A percentile compares a stretch with the other conserved stretches of the same genome.
phyloP scores from a whole-genome alignment of 2,329 filamentous ascomycete species.

The Calycina marina region DNA sequence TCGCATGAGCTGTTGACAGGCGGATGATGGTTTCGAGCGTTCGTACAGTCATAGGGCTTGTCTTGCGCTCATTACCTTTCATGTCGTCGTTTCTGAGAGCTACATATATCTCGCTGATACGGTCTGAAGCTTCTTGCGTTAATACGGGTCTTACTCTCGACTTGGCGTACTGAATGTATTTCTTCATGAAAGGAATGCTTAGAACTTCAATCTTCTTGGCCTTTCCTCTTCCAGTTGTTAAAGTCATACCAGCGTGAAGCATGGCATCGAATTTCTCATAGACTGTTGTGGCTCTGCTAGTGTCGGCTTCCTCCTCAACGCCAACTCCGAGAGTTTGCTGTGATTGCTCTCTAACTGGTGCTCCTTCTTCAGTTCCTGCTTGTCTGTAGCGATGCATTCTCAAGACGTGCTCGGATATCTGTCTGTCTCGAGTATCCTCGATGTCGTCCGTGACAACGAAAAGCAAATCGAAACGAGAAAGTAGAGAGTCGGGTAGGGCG shows the following conservation, averaged over 20 bases:
- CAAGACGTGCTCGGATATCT: conserved; percentile 89
- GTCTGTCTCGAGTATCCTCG: conserved; percentile 79
- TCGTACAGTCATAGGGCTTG: conserved; percentile 90
- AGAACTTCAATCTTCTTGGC: conserved; percentile 74
- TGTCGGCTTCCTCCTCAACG: conserved; percentile 58
- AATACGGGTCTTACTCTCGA: conserved; percentile 76
- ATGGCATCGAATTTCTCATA: conserved; percentile 95
- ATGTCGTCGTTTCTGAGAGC: conserved; percentile 91
- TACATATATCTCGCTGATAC: conserved; percentile 83
- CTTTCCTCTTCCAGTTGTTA: conserved; percentile 58
- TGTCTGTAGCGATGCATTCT: conserved; percentile 95
- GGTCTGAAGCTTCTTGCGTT: conserved; percentile 81
- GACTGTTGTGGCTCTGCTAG: conserved; percentile 68
- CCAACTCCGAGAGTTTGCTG: conserved; percentile 80
- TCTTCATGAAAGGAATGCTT: conserved; percentile 97
- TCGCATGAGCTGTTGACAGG: conserved; percentile 90
- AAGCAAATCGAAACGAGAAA: conserved; percentile 95
- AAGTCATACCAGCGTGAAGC: conserved; percentile 80
- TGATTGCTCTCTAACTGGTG: conserved; percentile 78
- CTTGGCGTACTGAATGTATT: conserved; percentile 98
- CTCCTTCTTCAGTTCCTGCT: conserved; percentile 83
- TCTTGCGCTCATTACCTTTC: conserved; percentile 83
- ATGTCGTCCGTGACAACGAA: conserved; percentile 98
- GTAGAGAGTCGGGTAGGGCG: conserved; percentile 83
- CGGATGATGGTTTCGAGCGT: conserved; percentile 97